Evolutionary conservation across 2,329 filamentous ascomycete genomes (phyloP), one percentile per base, ranked within the genome.

Genomic region (Rosellinia necatrix): DNA sequence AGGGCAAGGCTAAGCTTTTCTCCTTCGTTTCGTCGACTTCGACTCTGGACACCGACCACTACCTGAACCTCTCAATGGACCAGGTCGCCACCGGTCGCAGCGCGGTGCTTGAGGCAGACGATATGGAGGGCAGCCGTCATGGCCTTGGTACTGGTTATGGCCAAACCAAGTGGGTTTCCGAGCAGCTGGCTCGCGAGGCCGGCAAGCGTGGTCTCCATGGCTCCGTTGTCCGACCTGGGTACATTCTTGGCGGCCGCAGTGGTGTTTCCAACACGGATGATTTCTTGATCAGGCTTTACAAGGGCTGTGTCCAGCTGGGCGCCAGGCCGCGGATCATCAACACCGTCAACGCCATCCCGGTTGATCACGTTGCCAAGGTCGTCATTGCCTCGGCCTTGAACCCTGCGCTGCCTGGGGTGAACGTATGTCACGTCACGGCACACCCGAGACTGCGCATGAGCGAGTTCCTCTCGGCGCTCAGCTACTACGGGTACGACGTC

Each of bases 141-240:
- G 90, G 90, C 27, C 84, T 97, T 1, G 86, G 85, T 34, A 96
- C 90, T 1, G 92, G 93, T 4, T 97, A 97, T 67, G 92, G 93
- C 2, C 92, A 97, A 72, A 86, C 84, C 62, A 97, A 97, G 76
- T 97, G 92, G 92, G 44, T 38, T 35, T 35, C 30, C 25, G 83
- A 87, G 65, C 75, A 83, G 46, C 79, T 97, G 43, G 83, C 92
- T 19, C 83, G 90, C 21, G 89, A 91, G 71, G 92, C 93, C 22
- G 91, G 92, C 46, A 78, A 78, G 53, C 83, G 90, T 53, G 92
- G 93, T 10, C 82, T 97, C 2, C 78, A 75, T 13, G 92, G 91
- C 13, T 82, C 87, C 19, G 84, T 96, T 37, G 79, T 96, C 44
- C 85, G 93, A 10, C 88, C 93, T 3, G 92, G 93, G 25, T 97